Percentiles rank a stretch among this genome's conserved stretches.
These are phyloP conservation scores for Podaxis carcinomalis DNA, from an alignment of 768 basidiomycete species.

Conservation along the genomic window DNA sequence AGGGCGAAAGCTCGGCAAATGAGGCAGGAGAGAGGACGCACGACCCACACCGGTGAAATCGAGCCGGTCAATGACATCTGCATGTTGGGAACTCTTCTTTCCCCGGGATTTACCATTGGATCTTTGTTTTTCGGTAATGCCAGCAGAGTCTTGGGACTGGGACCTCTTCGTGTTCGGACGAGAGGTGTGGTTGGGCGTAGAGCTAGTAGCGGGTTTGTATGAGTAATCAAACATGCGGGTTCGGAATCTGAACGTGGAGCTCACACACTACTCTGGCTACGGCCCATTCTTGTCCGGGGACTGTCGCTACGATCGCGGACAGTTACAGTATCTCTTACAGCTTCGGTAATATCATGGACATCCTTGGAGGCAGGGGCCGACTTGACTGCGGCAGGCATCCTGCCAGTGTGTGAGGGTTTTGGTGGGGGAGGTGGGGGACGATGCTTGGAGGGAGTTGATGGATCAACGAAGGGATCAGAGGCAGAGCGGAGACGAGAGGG, in stretches of 20 bases:
- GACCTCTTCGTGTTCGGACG: conserved; percentile 37
- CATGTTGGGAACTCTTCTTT: conserved; percentile 76
- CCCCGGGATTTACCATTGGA: conserved; percentile 39
- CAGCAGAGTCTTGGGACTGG: conserved; percentile 42
- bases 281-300: conserved; percentile 46
- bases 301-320: conserved; percentile 36
- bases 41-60: conserved; percentile 84
- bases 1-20: conserved; percentile 7
- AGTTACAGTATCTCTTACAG: conserved; percentile 66
- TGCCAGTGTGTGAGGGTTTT: conserved; percentile 16
- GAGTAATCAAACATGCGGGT: conserved; percentile 14
- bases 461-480: conserved; percentile 53
- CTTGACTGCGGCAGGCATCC: conserved; percentile 10
- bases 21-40: conserved; percentile 31
- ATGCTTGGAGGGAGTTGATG: conserved; percentile 17
- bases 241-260: conserved; percentile 15
- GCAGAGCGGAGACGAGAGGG: conserved; percentile 40
- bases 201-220: conserved; percentile 16
- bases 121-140: conserved; percentile 33
- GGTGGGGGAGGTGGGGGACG: conserved; percentile 33
- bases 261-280: conserved; percentile 56
- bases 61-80: conserved; percentile 86
- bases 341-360: conserved; percentile 45
- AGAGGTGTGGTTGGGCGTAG: conserved; percentile 17
- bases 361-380: conserved; percentile 15